Base-by-base conservation (phyloP, 768 basidiomycete genomes). In the Hemileccinum rubropunctum region DNA sequence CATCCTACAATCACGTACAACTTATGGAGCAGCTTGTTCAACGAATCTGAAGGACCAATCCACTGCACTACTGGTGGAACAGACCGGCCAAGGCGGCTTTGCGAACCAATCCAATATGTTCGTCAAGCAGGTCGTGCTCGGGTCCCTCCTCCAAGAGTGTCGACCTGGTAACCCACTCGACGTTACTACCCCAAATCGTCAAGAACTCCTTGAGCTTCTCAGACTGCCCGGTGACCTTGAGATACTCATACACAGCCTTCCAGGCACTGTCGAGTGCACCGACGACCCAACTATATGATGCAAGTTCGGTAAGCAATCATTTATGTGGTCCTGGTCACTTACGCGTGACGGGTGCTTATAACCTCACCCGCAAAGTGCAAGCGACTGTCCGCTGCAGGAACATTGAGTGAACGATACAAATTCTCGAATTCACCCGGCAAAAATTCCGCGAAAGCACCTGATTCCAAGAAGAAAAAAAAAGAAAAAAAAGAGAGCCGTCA, bases 371-470 rank as follows among this genome's bases (percentile, higher is more conserved):
- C 58, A 45, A 59, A 55, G 15, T 59, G 58, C 47, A 59, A 42
- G 6, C 50, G 41, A 10, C 44, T 51, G 2, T 17, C 26, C 21
- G 61, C 64, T 1, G 71, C 69, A 8, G 73, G 69, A 10, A 26
- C 5, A 15, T 51, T 71, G 21, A 75, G 58, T 5, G 60, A 51
- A 3, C 51, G 42, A 50, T 71, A 75, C 33, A 72, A 35, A 7
- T 64, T 51, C 10, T 54, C 51, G 45, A 73, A 76, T 18, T 72
- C 50, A 7, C 73, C 73, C 6, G 76, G 74, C 0, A 65, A 67
- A 39, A 76, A 77, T 53, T 58, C 59, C 0, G 73, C 76, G 48
- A 63, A 74, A 4, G 71, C 71, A 38, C 75, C 75, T 73, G 41
- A 8, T 23, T 4, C 2, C 23, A 44, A 11, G n/a, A n/a, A n/a